Conservation (phyloP, 1,284 basidiomycete genomes). For the Microbotryomycetes sp. region DNA sequence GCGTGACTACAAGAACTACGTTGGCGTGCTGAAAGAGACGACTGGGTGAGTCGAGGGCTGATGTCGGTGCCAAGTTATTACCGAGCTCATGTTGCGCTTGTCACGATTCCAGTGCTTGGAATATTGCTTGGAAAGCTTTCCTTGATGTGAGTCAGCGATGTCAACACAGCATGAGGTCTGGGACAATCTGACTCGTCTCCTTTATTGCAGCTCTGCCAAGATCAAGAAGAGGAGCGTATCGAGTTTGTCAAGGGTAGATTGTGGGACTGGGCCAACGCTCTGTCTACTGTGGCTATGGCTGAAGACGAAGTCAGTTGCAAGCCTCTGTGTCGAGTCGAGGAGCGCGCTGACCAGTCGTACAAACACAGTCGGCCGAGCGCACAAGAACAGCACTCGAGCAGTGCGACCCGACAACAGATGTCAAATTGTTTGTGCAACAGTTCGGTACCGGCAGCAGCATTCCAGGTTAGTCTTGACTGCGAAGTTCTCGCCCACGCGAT, state of each 20-base stretch:
- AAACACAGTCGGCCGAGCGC: constrained; percentile 73
- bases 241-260: constrained; percentile 91
- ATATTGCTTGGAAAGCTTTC: constrained; percentile 85
- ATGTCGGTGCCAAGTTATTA: constrained; percentile 41
- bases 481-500: neutral
- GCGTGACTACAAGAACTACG: constrained; percentile 82
- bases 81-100: neutral
- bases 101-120: constrained; percentile 63
- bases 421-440: constrained; percentile 36
- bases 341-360: neutral
- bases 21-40: constrained; percentile 72
- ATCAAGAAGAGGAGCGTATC: constrained; percentile 87
- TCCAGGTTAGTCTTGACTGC: constrained; percentile 47
- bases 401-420: constrained; percentile 35
- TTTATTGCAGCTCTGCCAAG: constrained; percentile 66
- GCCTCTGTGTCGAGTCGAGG: neutral
- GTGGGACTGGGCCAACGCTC: constrained; percentile 93
- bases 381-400: constrained; percentile 57
- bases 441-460: constrained; percentile 79
- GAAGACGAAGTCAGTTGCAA: constrained; percentile 79
- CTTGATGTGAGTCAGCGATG: constrained; percentile 56
- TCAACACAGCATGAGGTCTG: neutral
- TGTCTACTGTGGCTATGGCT: constrained; percentile 89
- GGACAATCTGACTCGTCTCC: neutral
- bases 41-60: constrained; percentile 38